Evolutionary conservation across 768 basidiomycete species (phyloP).

Genomic region (Aureoboletus auriporus): DNA sequence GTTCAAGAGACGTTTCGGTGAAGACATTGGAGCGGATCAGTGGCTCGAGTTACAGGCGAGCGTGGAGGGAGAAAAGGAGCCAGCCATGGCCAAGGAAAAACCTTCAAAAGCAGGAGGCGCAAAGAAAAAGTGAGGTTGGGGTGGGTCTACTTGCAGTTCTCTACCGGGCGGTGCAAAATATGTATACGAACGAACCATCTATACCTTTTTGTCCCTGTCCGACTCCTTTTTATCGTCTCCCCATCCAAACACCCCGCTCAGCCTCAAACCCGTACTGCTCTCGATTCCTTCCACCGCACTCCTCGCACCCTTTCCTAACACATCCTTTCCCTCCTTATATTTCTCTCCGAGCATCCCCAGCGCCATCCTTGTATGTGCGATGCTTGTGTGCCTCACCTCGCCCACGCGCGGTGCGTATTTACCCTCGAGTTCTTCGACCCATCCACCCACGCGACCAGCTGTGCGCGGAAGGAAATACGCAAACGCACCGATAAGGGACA

Average conservation of each 20-base stretch:
- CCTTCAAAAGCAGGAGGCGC: constrained; percentile 8
- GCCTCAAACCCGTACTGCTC: constrained; percentile 67
- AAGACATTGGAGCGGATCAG: constrained; percentile 37
- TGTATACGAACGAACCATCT: constrained; percentile 1
- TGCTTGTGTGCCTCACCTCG: constrained; percentile 60
- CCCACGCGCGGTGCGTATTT: constrained; percentile 65
- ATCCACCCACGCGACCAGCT: constrained; percentile 60
- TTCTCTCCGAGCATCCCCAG: constrained; percentile 55
- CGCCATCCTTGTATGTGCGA: constrained; percentile 57
- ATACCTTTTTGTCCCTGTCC: constrained; percentile 12
- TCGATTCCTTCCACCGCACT: constrained; percentile 54
- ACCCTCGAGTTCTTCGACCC: constrained; percentile 68
- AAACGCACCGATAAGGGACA: constrained; percentile 64
- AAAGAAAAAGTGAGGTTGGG: constrained; percentile 17
- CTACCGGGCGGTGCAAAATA: not conserved
- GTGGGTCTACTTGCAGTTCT: not conserved
- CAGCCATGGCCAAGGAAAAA: constrained; percentile 21
- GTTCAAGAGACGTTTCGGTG: constrained; percentile 71
- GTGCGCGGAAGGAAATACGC: constrained; percentile 88
- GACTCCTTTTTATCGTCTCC: constrained; percentile 10
- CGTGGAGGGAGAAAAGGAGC: constrained; percentile 26
- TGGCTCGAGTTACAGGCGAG: constrained; percentile 25
- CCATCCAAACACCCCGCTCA: constrained; percentile 55
- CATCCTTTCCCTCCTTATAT: constrained; percentile 42
- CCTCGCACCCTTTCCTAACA: constrained; percentile 42